Conservation (phyloP, 805 yeast species). For the Pichia eremophila region DNA sequence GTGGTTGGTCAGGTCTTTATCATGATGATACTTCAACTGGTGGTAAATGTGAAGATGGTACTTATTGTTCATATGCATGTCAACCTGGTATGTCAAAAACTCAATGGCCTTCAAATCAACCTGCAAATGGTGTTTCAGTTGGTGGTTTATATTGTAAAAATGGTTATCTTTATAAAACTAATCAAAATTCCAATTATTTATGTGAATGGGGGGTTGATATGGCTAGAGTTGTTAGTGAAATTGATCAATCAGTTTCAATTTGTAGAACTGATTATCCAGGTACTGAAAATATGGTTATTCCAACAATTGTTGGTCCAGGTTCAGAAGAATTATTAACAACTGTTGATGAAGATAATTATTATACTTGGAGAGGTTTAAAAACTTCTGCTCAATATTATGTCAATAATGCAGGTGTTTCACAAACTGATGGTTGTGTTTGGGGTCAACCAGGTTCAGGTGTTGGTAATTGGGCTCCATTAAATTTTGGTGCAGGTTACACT, state of each 20-base stretch:
- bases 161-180: constrained; percentile 80
- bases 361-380: constrained; percentile 66
- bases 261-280: constrained; percentile 99
- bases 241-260: constrained; percentile 63
- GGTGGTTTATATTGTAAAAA: constrained; percentile 86
- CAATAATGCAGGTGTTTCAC: constrained; percentile 88
- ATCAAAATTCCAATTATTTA: constrained; percentile 53
- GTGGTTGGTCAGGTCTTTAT: constrained; percentile 60
- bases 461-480: constrained; percentile 98
- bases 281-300: constrained; percentile 95
- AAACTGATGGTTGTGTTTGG: constrained; percentile 92
- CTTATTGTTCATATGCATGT: constrained; percentile 96
- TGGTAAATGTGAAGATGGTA: constrained; percentile 72
- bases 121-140: constrained; percentile 78
- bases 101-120: constrained; percentile 91
- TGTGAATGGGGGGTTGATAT: constrained; percentile 81
- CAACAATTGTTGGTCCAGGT: constrained; percentile 75
- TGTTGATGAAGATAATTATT: constrained; percentile 71
- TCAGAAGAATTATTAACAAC: constrained; percentile 58
- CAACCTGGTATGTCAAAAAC: constrained; percentile 98
- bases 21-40: constrained; percentile 34
- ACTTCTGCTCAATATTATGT: constrained; percentile 97
- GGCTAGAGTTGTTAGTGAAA: constrained; percentile 59
- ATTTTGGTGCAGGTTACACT: constrained; percentile 85
- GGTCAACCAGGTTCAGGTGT: constrained; percentile 67